phyloP scores from a whole-genome alignment of 352 stramenopile species.

The Phytopythium boreale region DNA sequence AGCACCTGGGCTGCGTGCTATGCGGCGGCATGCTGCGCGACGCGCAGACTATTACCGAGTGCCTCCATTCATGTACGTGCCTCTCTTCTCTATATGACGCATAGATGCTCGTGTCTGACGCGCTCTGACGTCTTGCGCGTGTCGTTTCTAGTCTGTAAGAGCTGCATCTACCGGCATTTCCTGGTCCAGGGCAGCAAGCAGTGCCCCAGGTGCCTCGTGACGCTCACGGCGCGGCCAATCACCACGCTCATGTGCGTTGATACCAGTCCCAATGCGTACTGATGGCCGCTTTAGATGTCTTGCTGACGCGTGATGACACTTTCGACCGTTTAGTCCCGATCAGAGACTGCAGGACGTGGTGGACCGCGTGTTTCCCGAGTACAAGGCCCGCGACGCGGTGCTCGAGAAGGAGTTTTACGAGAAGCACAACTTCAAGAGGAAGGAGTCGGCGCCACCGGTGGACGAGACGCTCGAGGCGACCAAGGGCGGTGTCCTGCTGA shows the following conservation, averaged over 20 bases:
- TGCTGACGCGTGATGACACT: neutral
- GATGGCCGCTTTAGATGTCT: neutral
- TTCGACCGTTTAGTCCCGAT: constrained; percentile 38
- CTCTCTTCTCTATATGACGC: neutral
- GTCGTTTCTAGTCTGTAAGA: constrained; percentile 67
- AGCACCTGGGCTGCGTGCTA: constrained; percentile 64
- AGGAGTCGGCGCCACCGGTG: constrained; percentile 10
- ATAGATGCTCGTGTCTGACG: neutral
- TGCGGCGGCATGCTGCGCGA: constrained; percentile 68
- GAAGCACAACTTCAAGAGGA: constrained; percentile 54
- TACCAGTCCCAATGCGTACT: neutral
- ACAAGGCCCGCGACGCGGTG: constrained; percentile 42
- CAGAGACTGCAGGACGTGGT: constrained; percentile 73
- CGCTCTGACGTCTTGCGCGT: neutral
- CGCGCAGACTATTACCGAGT: constrained; percentile 80
- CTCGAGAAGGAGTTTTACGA: constrained; percentile 61
- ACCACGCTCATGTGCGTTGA: constrained; percentile 52
- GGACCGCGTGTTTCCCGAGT: constrained; percentile 71
- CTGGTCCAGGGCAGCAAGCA: constrained; percentile 49
- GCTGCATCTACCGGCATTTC: constrained; percentile 80
- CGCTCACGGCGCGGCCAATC: constrained; percentile 51
- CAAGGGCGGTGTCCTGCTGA: neutral
- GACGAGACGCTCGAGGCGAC: neutral
- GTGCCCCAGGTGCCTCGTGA: constrained; percentile 61
- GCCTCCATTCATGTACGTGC: constrained; percentile 72